Evolutionary conservation across 1,284 basidiomycete species (phyloP), one percentile per base, ranked within the genome.

Genomic region (Rhodotorula sp.): DNA sequence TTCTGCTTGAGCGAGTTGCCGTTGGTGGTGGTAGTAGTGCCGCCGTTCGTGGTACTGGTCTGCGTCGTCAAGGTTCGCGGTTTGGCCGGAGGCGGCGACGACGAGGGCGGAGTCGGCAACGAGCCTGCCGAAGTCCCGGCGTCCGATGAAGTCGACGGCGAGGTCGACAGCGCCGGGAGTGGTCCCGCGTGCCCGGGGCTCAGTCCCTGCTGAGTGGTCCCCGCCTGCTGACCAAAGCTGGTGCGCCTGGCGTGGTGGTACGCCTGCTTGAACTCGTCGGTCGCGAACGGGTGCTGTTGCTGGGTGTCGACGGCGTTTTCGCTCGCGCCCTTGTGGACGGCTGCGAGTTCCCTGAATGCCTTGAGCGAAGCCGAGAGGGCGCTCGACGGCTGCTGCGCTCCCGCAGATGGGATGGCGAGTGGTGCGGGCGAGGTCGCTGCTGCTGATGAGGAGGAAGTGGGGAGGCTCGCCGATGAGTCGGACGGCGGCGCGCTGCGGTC

Each of bases 311-410:
- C 12, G 21, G 29, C n/a, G 16, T 26, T 20, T 26, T 29, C 21
- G 54, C 51, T n/a, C n/a, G 54, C 26, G 54, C 15, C 15, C 18
- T 56, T 26, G 12, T 66, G 61, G 39, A 48, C 39, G 29, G 67
- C 64, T 0, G 67, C 56, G 49, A 76, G 66, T 39, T 64, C 68
- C 1, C 58, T 56, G 64, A 76, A 76, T 1, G 71, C 71, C 51
- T 66, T 69, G 58, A 73, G 67, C 6, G 67, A 65, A 31, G 72
- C 69, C 18, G 71, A 73, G 58, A 76, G 69, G 6, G 74, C 54
- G n/a, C 60, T 64, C 10, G 66, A 58, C 46, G 68, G 52, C 6
- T 65, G 59, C 21, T 52, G 62, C 3, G 62, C 34, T 4, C 49
- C 26, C 43, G 66, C 48, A 8, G 63, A 39, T 20, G 67, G 59